These are phyloP conservation scores for Mortierella sp. DNA, from an alignment of 371 early-diverging fungal species.

Conservation along the genomic window DNA sequence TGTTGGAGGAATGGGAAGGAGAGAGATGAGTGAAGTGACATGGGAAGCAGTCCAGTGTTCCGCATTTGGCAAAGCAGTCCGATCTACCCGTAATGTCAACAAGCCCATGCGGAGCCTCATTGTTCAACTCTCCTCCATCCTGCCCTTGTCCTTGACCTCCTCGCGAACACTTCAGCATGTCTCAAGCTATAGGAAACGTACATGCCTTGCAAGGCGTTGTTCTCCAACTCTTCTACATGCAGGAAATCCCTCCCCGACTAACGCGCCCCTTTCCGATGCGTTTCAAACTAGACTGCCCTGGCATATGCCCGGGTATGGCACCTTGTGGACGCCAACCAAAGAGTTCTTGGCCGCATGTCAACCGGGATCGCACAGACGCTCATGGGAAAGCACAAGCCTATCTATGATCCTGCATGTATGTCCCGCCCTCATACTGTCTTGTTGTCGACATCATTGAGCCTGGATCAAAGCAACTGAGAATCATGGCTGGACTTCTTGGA, in stretches of 20 bases:
- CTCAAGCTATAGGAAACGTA: conserved; percentile 63
- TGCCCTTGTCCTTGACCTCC: conserved; percentile 1
- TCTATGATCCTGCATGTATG: conserved; percentile 90
- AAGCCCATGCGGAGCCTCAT: conserved; percentile 1
- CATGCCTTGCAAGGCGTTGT: neutral
- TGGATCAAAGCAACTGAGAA: neutral
- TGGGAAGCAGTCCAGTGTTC: neutral
- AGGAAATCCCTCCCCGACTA: neutral
- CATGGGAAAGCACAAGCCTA: conserved; percentile 98
- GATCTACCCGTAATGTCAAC: conserved; percentile 24
- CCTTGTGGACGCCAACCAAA: conserved; percentile 91
- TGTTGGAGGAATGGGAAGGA: neutral
- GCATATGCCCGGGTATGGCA: conserved; percentile 97
- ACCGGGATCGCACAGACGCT: conserved; percentile 91
- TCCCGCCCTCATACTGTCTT: neutral
- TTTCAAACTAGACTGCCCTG: conserved; percentile 79
- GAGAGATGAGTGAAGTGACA: conserved; percentile 1
- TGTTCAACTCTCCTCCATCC: no score
- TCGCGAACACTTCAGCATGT: conserved; percentile 41
- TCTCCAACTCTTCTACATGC: no score
- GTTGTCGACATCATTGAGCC: neutral
- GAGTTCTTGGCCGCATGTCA: conserved; percentile 90
- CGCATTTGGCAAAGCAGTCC: conserved; percentile 1
- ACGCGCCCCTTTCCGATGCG: neutral
- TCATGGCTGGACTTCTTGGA: no score